A percentile compares a stretch with the other conserved stretches of the same genome.
phyloP scores from a whole-genome alignment of 768 basidiomycete genomes.

The Amanita thiersii region DNA sequence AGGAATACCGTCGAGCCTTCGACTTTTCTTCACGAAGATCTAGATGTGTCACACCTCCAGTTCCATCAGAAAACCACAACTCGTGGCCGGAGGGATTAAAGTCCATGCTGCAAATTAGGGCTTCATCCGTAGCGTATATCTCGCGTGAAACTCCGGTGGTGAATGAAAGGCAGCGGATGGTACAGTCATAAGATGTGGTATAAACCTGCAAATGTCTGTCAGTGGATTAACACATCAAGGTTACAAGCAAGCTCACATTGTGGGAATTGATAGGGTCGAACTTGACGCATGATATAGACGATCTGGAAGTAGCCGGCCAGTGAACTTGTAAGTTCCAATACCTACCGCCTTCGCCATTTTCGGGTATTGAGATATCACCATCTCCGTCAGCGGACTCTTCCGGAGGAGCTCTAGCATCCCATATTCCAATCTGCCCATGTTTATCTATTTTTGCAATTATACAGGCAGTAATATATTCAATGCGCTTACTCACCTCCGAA shows the following conservation, averaged over 20 bases:
- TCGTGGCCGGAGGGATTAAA: conserved; percentile 60
- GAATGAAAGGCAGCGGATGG: conserved; percentile 65
- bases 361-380: conserved; percentile 29
- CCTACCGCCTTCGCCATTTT: conserved; percentile 55
- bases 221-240: background rate
- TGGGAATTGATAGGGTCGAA: conserved; percentile 71
- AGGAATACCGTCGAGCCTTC: conserved; percentile 49
- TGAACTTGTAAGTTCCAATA: conserved; percentile 77
- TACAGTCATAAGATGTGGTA: conserved; percentile 79
- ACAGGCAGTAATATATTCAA: background rate
- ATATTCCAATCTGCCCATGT: conserved; percentile 75
- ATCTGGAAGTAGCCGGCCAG: conserved; percentile 76
- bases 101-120: conserved; percentile 66
- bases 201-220: conserved; percentile 44
- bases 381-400: conserved; percentile 67
- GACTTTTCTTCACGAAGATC: conserved; percentile 62
- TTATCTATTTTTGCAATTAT: conserved; percentile 46
- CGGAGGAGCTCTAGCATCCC: conserved; percentile 70
- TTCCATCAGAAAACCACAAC: conserved; percentile 76
- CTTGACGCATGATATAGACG: conserved; percentile 73
- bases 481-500: conserved; percentile 54
- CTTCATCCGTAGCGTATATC: conserved; percentile 52
- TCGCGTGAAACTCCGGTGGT: conserved; percentile 65
- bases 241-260: conserved; percentile 36
- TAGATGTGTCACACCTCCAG: conserved; percentile 66